Evolutionary conservation across 2,329 filamentous ascomycete genomes (phyloP).

Genomic region (Thielaviopsis ethacetica): DNA sequence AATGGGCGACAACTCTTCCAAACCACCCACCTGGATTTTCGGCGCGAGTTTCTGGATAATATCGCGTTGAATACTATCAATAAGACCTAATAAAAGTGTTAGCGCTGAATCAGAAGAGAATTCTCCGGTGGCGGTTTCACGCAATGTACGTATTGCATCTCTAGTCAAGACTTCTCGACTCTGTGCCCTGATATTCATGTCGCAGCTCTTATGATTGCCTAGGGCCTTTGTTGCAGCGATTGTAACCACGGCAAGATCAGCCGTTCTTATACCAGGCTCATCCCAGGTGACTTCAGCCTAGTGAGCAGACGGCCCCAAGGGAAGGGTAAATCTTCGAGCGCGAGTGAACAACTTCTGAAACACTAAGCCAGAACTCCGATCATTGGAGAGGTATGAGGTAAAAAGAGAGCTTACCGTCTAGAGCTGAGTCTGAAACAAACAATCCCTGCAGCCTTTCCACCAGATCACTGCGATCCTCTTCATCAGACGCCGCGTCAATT

Average conservation of each 20-base stretch:
- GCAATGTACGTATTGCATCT: not conserved
- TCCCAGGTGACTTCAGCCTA: not conserved
- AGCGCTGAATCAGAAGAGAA: not conserved
- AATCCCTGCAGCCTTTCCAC: slow-evolving; percentile 35
- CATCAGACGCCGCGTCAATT: slow-evolving; percentile 22
- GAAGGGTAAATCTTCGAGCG: not conserved
- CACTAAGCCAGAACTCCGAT: not conserved
- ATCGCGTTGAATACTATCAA: slow-evolving; percentile 55
- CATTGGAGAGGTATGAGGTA: not conserved
- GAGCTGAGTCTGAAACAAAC: slow-evolving; percentile 57
- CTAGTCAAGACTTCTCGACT: not conserved
- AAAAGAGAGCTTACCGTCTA: slow-evolving; percentile 28
- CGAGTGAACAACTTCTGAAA: not conserved
- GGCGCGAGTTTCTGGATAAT: slow-evolving; percentile 77
- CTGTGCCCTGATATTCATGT: not conserved
- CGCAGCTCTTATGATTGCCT: not conserved
- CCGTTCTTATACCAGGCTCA: not conserved
- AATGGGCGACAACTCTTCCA: slow-evolving; percentile 28
- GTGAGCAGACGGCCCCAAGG: not conserved
- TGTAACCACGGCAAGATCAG: not conserved
- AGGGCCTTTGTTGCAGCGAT: not conserved
- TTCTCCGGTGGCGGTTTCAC: not conserved
- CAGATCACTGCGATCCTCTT: slow-evolving; percentile 36
- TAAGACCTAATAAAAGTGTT: slow-evolving; percentile 33
- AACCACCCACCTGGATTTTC: slow-evolving; percentile 59